Base-by-base conservation (phyloP, 805 yeast genomes). In the Naumovozyma castellii region DNA sequence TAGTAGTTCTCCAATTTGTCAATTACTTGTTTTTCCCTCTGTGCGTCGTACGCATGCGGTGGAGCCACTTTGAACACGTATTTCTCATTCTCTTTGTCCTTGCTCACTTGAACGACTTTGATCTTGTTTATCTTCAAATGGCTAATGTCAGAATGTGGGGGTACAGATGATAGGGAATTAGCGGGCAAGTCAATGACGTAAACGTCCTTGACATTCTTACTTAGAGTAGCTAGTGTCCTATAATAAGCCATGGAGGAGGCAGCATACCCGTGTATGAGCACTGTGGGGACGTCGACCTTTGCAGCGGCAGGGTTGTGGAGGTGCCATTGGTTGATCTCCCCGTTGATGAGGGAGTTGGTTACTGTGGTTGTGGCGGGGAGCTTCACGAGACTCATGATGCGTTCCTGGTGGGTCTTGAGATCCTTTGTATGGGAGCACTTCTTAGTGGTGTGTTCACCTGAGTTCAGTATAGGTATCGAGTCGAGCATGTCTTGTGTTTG, bases 231-330 rank as follows among this genome's bases (percentile, higher is more conserved):
- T 47, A 84, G 75, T 54, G 84, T 90, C 45, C 80, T 75, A 52
- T 80, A 73, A 50, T 77, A 90, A 40, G 86, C 78, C 18, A 94
- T 90, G 12, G 87, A 72, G 1, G 94, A 84, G 0, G 97, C 95
- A 2, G 95, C 96, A 55, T 86, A 87, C 0, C 98, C 98, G 60
- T 90, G 98, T 3, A 92, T 63, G 45, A 90, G 60, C 2, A 92
- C 46, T 3, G 69, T 57, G 2, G 72, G 71, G 9, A 63, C 49
- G 3, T 34, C 33, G 4, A 46, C 40, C 4, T 20, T 35, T 3
- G 36, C 28, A 3, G 51, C 56, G 4, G 34, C 30, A 5, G 42
- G 25, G 35, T 59, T 62, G 9, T 44, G 57, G 47, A 59, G 50
- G 48, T 56, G 57, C 63, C 61, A 58, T 41, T 58, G 57, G 34